Evolutionary conservation across 306 rosid species (phyloP), one percentile per base, ranked within the genome.

Genomic region (Dryas alaskensis): DNA sequence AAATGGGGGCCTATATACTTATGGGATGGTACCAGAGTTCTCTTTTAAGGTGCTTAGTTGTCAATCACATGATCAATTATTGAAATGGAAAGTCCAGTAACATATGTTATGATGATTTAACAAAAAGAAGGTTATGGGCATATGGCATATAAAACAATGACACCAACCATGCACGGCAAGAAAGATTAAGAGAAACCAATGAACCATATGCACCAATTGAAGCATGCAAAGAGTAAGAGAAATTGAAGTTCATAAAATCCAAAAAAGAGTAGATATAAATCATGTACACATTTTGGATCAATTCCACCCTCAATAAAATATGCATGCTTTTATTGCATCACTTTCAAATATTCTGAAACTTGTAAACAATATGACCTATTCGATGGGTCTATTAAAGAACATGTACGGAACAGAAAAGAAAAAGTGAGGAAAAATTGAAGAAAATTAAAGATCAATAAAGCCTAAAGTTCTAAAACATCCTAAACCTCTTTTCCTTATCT

Each of bases 361-460:
- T 62, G 9, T 62, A 9, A 62, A 62, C 27, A 62, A 59, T 39
- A 62, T 14, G 66, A 61, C 6, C 65, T 19, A 37, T 60, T 61
- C 39, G 42, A 25, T 59, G 25, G 16, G 16, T 25, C 12, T 10
- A 59, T 55, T 55, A 31, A 31, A 31, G 37, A 31, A 31, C 37
- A 31, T 31, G 2, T 31, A 31, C 37, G 37, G 37, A 31, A 31
- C 2, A 8, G 27, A 25, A 19, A 54, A 54, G 22, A 22, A 22
- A 22, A 22, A 22, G 22, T 22, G 22, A 22, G 22, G 22, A 22
- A 5, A 54, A n/a, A 54, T 10, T 31, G 37, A 31, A 60, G 50
- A 42, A 9, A 63, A 42, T 37, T 51, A 52, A 52, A 31, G n/a
- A 52, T 57, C 3, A 37, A 11, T 16, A 17, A 19, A 45, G 19